Evolutionary conservation across 2,329 filamentous ascomycete genomes (phyloP), one percentile per base, ranked within the genome.

Genomic region (Pezicula rhizophila): DNA sequence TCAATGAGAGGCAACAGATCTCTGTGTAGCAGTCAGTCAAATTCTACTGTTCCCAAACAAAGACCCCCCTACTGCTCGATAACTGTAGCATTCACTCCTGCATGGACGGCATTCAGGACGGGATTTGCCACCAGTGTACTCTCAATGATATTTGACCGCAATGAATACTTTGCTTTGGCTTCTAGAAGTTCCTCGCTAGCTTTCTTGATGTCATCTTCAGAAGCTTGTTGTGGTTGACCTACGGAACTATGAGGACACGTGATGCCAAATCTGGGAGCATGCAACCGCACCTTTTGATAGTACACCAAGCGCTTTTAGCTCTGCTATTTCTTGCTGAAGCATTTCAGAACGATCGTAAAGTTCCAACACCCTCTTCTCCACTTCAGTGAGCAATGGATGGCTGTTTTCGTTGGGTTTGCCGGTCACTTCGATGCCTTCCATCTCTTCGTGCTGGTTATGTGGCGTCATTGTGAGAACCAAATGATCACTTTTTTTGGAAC

Each of bases 31-130:
- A 37, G 20, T 52, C 15, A 58, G 42, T 55, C 47, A 48, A 31
- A 23, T 18, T 39, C 34, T 15, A 18, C 47, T 28, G 37, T 12
- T 33, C 44, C 53, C 35, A 42, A 48, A 35, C 14, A 45, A 40
- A 10, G 38, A 35, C 10, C 11, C 46, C 55, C 65, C 48, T 74
- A 88, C 87, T 81, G 79, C 68, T 93, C 87, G 46, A 83, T 73
- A 40, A 79, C 78, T 2, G 80, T 79, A 15, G 80, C 77, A 51
- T 79, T 75, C 11, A 77, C 78, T 39, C 82, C 82, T 51, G 78
- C 72, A 64, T 95, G 87, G 35, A 92, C 81, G 6, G 89, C 85
- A 60, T 87, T 88, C 49, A 95, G 71, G 37, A 87, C 82, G 7
- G 89, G 88, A 59, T 89, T 85, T 49, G 83, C 82, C 57, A 81